Base-by-base conservation (phyloP, 805 yeast genomes). In the Starmera dryadoides region DNA sequence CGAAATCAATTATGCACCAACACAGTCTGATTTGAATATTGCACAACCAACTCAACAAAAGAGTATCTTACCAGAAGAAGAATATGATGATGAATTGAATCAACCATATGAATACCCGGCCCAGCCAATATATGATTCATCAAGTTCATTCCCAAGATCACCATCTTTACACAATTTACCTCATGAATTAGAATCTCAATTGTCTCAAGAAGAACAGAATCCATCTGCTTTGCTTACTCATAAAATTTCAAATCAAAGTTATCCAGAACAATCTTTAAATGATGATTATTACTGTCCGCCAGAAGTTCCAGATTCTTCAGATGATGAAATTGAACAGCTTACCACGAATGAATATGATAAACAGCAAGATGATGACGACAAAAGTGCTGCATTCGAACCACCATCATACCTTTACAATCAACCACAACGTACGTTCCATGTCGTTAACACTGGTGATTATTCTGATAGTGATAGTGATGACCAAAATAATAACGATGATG, bases 371-470 rank as follows among this genome's bases (percentile, higher is more conserved):
- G n/a, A n/a, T n/a, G n/a, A n/a, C n/a, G n/a, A n/a, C n/a, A n/a
- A n/a, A n/a, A n/a, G n/a, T n/a, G n/a, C n/a, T n/a, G n/a, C n/a
- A n/a, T n/a, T n/a, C n/a, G n/a, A n/a, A 25, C 28, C 28, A 8
- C 28, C 28, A 25, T 8, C 28, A 4, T 25, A 25, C 12, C 12
- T 8, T 11, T 25, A 25, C 28, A 4, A 25, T 12, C 28, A 12
- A 11, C 28, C 28, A 25, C 28, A 25, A 25, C 28, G 48, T 10
- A 46, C 44, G 5, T 53, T 54, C 36, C 59, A 52, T 38, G 55
- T 54, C 33, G 59, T 54, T 4, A 54, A 54, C 25, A 53, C 52
- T 47, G 59, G 53, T 3, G 41, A 53, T 20, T 53, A 54, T 35
- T 45, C 50, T 16, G 45, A 34, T 19, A 25, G 36, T n/a, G 40